Evolutionary conservation across 2,329 filamentous ascomycete genomes (phyloP).

Genomic region (Nemania serpens): DNA sequence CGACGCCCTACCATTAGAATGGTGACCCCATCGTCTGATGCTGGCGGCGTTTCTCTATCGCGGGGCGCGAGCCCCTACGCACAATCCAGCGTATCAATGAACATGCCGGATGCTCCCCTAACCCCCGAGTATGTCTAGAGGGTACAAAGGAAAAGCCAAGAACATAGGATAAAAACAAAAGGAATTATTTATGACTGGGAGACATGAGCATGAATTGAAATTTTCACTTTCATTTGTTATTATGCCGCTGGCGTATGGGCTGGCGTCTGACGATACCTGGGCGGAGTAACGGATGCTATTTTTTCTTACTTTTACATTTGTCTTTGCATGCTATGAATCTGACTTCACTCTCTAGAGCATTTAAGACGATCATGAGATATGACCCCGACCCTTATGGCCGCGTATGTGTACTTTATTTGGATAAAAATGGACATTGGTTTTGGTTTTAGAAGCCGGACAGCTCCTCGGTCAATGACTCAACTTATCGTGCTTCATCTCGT

Average conservation of each 20-base stretch:
- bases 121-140: conserved; percentile 25
- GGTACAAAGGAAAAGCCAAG: not conserved
- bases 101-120: conserved; percentile 27
- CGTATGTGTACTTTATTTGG: conserved; percentile 11
- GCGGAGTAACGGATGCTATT: conserved; percentile 20
- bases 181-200: not conserved
- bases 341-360: conserved; percentile 12
- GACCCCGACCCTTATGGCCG: conserved; percentile 16
- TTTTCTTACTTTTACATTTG: conserved; percentile 2
- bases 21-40: conserved; percentile 57
- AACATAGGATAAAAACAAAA: not conserved
- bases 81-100: conserved; percentile 25
- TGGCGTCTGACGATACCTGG: conserved; percentile 29
- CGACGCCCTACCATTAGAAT: conserved; percentile 44
- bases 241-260: conserved; percentile 17
- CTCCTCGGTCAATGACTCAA: not conserved
- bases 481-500: not conserved
- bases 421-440: conserved; percentile 6
- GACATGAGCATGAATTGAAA: conserved; percentile 3
- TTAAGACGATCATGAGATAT: conserved; percentile 23
- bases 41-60: conserved; percentile 50
- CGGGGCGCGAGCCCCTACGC: conserved; percentile 37
- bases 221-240: conserved; percentile 5
- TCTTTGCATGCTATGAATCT: conserved; percentile 11
- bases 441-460: not conserved